Conservation (phyloP, 2,329 filamentous ascomycete genomes). For the Pseudogymnoascus sp. region DNA sequence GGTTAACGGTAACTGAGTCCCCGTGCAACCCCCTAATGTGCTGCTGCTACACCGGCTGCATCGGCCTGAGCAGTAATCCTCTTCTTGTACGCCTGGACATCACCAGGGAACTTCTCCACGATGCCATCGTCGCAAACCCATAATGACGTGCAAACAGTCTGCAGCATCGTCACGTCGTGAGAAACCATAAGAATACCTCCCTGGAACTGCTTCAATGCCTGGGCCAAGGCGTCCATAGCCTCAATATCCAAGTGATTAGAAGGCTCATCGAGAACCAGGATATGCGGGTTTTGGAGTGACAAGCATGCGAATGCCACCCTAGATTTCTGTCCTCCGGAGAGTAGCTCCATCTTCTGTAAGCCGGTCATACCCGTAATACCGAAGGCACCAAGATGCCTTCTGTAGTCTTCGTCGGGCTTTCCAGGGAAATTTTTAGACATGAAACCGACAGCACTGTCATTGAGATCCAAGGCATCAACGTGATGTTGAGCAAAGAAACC, state of each 20-base stretch:
- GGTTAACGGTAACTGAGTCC: not conserved
- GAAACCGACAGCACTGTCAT: slow-evolving; percentile 81
- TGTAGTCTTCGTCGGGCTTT: slow-evolving; percentile 91
- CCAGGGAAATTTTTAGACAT: slow-evolving; percentile 91
- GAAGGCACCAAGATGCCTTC: slow-evolving; percentile 83
- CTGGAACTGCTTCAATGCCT: slow-evolving; percentile 76
- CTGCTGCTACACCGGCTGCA: slow-evolving; percentile 73
- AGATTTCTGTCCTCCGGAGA: slow-evolving; percentile 97
- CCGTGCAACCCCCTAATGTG: slow-evolving; percentile 36
- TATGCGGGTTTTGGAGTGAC: slow-evolving; percentile 87
- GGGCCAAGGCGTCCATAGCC: slow-evolving; percentile 90
- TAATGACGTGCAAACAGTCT: slow-evolving; percentile 86
- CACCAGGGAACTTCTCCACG: slow-evolving; percentile 91
- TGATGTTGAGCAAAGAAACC: slow-evolving; percentile 99
- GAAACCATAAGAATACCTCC: slow-evolving; percentile 97
- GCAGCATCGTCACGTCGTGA: slow-evolving; percentile 97
- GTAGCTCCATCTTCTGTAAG: slow-evolving; percentile 85
- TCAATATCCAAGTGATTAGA: slow-evolving; percentile 99
- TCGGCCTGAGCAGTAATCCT: slow-evolving; percentile 84
- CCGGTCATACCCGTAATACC: slow-evolving; percentile 90
- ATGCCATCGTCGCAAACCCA: slow-evolving; percentile 96
- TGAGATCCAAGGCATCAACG: slow-evolving; percentile 90
- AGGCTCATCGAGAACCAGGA: slow-evolving; percentile 94
- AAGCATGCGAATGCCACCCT: slow-evolving; percentile 97
- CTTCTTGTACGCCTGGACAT: slow-evolving; percentile 97